Evolutionary conservation across 495 filamentous ascomycete genomes (phyloP), one percentile per base, ranked within the genome.

Genomic region (Penicillium ucsense): DNA sequence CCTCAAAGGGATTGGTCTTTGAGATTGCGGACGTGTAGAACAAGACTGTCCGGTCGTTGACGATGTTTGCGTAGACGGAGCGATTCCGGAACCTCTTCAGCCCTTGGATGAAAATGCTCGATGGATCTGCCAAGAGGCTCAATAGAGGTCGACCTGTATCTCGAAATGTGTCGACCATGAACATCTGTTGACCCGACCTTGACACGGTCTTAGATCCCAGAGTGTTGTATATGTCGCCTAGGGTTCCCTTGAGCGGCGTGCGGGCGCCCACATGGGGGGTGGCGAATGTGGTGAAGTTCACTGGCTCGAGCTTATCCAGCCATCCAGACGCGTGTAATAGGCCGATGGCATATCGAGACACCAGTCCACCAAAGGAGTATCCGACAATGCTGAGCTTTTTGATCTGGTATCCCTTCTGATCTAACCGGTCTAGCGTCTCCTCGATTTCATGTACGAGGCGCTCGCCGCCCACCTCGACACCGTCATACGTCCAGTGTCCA

Each of bases 241-340:
- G 66, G 59, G 74, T 76, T 6, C 89, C 89, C 34, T 75, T 71
- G 4, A 84, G 65, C 1, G 91, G 89, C 7, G 84, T 81, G 38
- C 87, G 75, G 6, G 91, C 87, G 12, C 91, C 91, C 0, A 96
- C 78, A 66, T 96, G 90, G 12, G 92, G 91, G 10, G 83, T 81
- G 28, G 86, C 91, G 65, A 97, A 96, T 2, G 89, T 94, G 3
- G 86, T 87, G 61, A 96, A 96, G 67, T 95, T 95, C 63, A 94
- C 76, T 11, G 92, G 89, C 58, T 87, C 71, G 11, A 96, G 66
- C 46, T 77, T 75, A 33, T 92, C 82, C 39, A 97, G 80, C 53
- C 81, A 80, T 8, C 88, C 88, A 49, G 82, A 84, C 35, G 84
- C 82, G 57, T 86, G 80, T 3, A 97, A 73, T 52, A 97, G 63